phyloP scores from a whole-genome alignment of 306 rosid species.

The Medicago ruthenica region DNA sequence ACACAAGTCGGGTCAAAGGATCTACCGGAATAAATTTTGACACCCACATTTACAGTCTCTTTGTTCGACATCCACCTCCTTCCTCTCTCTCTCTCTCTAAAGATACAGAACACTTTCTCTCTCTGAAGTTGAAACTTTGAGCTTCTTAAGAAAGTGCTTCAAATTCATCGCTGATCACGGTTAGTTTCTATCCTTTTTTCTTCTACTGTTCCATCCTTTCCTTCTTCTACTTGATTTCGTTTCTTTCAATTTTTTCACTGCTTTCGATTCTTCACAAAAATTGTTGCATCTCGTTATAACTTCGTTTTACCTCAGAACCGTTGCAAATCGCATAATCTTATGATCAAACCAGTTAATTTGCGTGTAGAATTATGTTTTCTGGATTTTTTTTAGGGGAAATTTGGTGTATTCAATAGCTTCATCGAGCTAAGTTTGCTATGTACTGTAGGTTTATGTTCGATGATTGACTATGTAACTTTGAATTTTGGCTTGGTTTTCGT shows the following conservation, averaged over 20 bases:
- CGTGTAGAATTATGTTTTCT: not conserved
- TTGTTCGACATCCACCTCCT: constrained; percentile 2
- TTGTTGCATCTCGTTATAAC: constrained; percentile 20
- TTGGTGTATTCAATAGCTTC: constrained; percentile 42
- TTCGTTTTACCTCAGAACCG: constrained; percentile 30
- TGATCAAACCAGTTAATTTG: constrained; percentile 52
- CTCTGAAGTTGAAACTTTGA: constrained; percentile 58
- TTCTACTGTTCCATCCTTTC: constrained; percentile 40
- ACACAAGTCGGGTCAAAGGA: constrained; percentile 66
- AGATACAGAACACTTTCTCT: constrained; percentile 35
- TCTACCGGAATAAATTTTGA: constrained; percentile 69
- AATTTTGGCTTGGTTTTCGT: constrained; percentile 31
- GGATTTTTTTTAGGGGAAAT: constrained; percentile 14
- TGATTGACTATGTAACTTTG: constrained; percentile 27
- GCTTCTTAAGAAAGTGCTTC: constrained; percentile 45
- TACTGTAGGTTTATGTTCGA: constrained; percentile 24
- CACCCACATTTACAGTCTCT: constrained; percentile 39
- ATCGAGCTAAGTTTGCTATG: constrained; percentile 22
- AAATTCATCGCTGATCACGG: constrained; percentile 66
- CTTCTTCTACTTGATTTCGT: not conserved
- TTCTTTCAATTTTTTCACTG: not conserved
- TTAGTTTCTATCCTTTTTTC: constrained; percentile 30
- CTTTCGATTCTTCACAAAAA: constrained; percentile 6
- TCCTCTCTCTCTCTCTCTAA: constrained; percentile 1
- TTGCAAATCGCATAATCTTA: constrained; percentile 33